A percentile compares a stretch with the other conserved stretches of the same genome.
Evolutionary conservation across 352 stramenopile genomes (phyloP).

Genomic region (Discostella stelligera): DNA sequence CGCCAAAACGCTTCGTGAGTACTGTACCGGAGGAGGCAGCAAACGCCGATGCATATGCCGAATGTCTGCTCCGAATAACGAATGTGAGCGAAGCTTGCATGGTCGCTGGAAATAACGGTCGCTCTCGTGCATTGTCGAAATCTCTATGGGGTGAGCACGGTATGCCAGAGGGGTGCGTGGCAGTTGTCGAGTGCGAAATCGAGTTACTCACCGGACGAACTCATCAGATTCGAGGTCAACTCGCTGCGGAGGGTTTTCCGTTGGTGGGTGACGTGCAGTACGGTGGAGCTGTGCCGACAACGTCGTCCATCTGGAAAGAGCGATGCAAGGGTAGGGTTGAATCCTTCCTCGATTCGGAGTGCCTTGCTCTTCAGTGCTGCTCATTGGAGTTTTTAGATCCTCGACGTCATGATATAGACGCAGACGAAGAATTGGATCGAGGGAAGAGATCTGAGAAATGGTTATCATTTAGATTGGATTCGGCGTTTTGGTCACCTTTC

Average conservation of each 20-base stretch:
- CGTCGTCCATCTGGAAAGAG: conserved; percentile 13
- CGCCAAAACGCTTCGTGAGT: conserved; percentile 59
- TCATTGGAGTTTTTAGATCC: conserved; percentile 67
- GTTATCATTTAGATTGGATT: conserved; percentile 56
- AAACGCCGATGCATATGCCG: conserved; percentile 55
- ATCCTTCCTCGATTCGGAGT: conserved; percentile 42
- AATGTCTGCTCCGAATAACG: conserved; percentile 71
- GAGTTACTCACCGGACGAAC: conserved; percentile 74
- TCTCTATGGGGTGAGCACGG: conserved; percentile 42
- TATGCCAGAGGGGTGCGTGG: conserved; percentile 53
- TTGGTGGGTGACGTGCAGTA: conserved; percentile 73
- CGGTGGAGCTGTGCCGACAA: conserved; percentile 51
- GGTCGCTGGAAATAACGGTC: conserved; percentile 42
- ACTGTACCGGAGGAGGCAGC: conserved; percentile 29
- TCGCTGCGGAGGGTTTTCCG: conserved; percentile 61
- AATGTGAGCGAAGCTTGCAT: conserved; percentile 46
- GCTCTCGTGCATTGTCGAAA: conserved; percentile 28
- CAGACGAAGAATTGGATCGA: conserved; percentile 9
- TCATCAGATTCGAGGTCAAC: conserved; percentile 79
- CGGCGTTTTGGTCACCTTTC: conserved; percentile 67
- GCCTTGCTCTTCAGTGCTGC: conserved; percentile 71
- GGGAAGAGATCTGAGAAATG: conserved; percentile 44
- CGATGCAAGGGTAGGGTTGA: conserved; percentile 15
- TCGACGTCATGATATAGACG: conserved; percentile 10
- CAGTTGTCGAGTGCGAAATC: conserved; percentile 66